phyloP scores from a whole-genome alignment of 768 basidiomycete species.

The Suillus placidus region DNA sequence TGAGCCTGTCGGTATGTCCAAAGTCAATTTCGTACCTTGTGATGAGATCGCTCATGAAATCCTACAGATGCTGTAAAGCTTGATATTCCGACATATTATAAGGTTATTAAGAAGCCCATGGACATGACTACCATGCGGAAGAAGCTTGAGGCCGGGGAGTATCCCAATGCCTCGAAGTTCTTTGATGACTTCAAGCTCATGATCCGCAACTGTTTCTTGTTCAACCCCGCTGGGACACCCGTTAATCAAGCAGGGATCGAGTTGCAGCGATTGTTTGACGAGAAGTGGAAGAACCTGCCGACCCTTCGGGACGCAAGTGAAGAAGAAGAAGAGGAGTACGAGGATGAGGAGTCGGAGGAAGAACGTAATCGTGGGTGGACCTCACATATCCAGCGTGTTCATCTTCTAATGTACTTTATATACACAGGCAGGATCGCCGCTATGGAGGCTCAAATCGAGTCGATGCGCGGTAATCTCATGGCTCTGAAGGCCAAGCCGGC shows the following conservation, averaged over 20 bases:
- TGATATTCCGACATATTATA: conserved; percentile 82
- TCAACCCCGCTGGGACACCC: conserved; percentile 86
- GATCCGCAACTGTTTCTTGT: conserved; percentile 90
- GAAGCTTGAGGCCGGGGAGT: conserved; percentile 80
- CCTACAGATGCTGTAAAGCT: conserved; percentile 72
- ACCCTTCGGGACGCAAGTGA: conserved; percentile 55
- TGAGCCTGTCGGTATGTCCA: conserved; percentile 86
- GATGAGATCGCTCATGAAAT: too few relatives aligned
- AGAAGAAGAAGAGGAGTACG: conserved; percentile 66
- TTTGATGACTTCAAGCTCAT: conserved; percentile 92
- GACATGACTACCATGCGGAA: conserved; percentile 87
- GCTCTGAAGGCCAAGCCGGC: conserved; percentile 57
- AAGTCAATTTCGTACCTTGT: background rate
- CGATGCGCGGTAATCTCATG: conserved; percentile 70
- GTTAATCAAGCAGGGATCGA: conserved; percentile 87
- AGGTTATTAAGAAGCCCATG: conserved; percentile 93
- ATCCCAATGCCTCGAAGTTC: conserved; percentile 78
- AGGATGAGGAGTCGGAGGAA: conserved; percentile 66
- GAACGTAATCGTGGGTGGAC: conserved; percentile 58
- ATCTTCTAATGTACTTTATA: conserved; percentile 17
- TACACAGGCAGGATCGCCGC: conserved; percentile 65
- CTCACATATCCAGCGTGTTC: conserved; percentile 9
- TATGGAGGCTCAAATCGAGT: conserved; percentile 83
- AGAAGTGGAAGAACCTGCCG: conserved; percentile 86
- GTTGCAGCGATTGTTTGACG: conserved; percentile 86